Conservation (phyloP, 352 stramenopile genomes). For the Thraustochytrium striatum region DNA sequence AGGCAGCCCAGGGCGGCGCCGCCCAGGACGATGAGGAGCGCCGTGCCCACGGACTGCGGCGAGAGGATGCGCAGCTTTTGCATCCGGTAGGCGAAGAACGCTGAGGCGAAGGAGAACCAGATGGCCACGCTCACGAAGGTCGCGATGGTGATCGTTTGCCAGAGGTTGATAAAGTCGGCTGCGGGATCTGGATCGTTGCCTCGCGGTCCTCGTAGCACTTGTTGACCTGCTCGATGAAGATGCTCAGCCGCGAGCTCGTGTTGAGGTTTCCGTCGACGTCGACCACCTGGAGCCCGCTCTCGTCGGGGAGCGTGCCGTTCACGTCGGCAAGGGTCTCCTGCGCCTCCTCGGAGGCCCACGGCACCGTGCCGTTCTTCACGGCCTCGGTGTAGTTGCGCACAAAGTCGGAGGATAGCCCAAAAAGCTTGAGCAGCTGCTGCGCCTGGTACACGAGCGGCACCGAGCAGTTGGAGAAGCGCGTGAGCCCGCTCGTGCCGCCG, state of each 20-base stretch:
- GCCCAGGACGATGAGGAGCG: constrained; percentile 26
- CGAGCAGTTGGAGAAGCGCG: constrained; percentile 19
- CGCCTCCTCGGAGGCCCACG: too few relatives aligned
- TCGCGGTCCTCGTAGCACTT: constrained; percentile 41
- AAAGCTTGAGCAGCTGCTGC: constrained; percentile 47
- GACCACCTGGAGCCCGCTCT: neutral
- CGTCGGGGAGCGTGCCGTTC: too few relatives aligned
- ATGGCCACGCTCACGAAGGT: constrained; percentile 22
- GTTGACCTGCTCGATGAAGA: constrained; percentile 48
- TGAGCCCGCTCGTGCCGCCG: neutral
- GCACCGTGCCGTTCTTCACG: neutral
- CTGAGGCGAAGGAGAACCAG: neutral
- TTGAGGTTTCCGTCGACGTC: constrained; percentile 11
- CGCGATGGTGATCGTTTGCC: constrained; percentile 30
- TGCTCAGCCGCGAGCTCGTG: neutral
- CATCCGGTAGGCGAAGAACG: constrained; percentile 36
- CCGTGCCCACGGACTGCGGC: constrained; percentile 11
- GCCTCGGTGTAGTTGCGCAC: neutral
- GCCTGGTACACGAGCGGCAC: constrained; percentile 40
- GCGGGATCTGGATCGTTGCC: constrained; percentile 17
- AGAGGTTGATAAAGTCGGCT: constrained; percentile 38
- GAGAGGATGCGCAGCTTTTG: constrained; percentile 19
- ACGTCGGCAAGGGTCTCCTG: too few relatives aligned
- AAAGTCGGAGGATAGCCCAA: neutral
- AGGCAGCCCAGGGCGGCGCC: neutral